Base-by-base conservation (phyloP, 108 stramenopile genomes). In the Skeletonema menzelii region DNA sequence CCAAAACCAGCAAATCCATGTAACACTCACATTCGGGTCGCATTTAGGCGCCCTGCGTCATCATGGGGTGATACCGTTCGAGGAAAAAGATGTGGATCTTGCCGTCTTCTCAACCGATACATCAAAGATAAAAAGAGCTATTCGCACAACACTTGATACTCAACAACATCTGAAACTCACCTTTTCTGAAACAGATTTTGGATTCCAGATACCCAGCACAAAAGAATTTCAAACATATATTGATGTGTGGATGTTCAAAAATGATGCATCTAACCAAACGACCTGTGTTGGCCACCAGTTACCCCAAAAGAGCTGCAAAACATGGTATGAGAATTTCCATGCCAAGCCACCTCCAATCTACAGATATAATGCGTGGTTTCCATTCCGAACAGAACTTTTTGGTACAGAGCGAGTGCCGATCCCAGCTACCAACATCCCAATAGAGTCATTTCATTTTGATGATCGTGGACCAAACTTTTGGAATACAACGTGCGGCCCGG, bases 231-330 rank as follows among this genome's bases (percentile, higher is more conserved):
- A 1, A 4, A 53, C 49, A 53, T 53, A 53, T 10, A 53, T 53
- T 22, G 49, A 53, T 53, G 20, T 53, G 5, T 53, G 49, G 49
- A 53, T 53, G 49, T 53, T 53, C 49, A 53, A 53, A 10, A 53
- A 53, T 53, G 6, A 7, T 24, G 49, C 22, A 53, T 24, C 49
- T 53, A 47, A 47, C 2, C 0, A 20, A 22, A 24, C 22, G 20
- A 22, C 22, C 0, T 53, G 49, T n/a, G 49, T 53, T 22, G 49
- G 49, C 2, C 49, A 53, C 22, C 49, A 53, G 22, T 22, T 8
- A 20, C 49, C 49, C 22, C 5, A 53, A 2, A 53, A 53, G 49
- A 53, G 49, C 20, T 53, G 49, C 8, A 8, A 7, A 24, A 24
- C 0, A 53, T 53, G 22, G 22, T 53, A 53, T 7, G 1, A 8